phyloP scores from a whole-genome alignment of 805 yeast genomes.

The Metschnikowia gelsemii region DNA sequence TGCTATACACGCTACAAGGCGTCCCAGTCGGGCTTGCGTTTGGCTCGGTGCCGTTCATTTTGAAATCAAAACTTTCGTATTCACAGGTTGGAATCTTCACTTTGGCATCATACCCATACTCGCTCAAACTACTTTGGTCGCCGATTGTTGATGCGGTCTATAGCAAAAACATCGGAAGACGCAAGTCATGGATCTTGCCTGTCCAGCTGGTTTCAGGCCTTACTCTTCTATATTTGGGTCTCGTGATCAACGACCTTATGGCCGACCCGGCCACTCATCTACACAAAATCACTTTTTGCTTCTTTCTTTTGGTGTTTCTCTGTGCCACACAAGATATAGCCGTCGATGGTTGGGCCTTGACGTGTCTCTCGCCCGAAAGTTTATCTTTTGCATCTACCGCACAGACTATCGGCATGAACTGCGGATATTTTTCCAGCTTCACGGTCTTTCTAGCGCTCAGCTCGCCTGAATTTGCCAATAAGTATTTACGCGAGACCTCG shows the following conservation, averaged over 20 bases:
- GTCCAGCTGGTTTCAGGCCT: slow-evolving; percentile 79
- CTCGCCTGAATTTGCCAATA: slow-evolving; percentile 90
- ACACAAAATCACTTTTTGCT: slow-evolving; percentile 59
- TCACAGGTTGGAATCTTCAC: slow-evolving; percentile 90
- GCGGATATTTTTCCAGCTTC: slow-evolving; percentile 89
- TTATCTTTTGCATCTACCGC: slow-evolving; percentile 95
- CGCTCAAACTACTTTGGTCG: slow-evolving; percentile 89
- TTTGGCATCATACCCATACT: slow-evolving; percentile 92
- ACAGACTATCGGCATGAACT: slow-evolving; percentile 90
- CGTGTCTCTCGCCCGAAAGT: slow-evolving; percentile 73
- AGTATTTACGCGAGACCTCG: slow-evolving; percentile 67
- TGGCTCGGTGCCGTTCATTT: slow-evolving; percentile 88
- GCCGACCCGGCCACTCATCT: slow-evolving; percentile 52
- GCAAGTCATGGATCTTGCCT: slow-evolving; percentile 94
- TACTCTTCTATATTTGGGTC: slow-evolving; percentile 65
- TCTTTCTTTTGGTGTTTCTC: slow-evolving; percentile 75
- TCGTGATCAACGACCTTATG: slow-evolving; percentile 47
- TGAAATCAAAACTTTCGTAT: slow-evolving; percentile 79
- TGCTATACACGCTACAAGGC: slow-evolving; percentile 88
- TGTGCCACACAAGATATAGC: slow-evolving; percentile 99
- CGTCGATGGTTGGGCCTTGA: slow-evolving; percentile 98
- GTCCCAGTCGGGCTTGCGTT: slow-evolving; percentile 94
- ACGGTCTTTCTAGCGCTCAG: slow-evolving; percentile 89
- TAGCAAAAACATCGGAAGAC: slow-evolving; percentile 64
- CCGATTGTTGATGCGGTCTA: slow-evolving; percentile 92